phyloP scores from a whole-genome alignment of 73 alveolate genomes.

The Durusdinium trenchii region DNA sequence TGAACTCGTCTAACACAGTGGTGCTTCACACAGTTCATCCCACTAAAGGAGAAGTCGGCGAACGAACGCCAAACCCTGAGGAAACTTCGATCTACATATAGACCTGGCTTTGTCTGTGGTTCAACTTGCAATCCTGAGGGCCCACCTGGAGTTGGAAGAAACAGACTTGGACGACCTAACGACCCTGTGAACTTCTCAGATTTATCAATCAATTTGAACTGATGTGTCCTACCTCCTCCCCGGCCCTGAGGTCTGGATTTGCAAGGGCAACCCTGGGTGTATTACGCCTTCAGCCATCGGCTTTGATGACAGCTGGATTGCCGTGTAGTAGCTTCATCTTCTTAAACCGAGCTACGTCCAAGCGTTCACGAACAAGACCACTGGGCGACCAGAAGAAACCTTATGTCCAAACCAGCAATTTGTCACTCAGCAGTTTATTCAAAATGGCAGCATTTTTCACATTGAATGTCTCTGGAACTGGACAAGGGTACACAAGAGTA shows the following conservation, averaged over 20 bases:
- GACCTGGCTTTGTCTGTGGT: no score
- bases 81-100: background rate
- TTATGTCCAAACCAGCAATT: background rate
- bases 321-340: background rate
- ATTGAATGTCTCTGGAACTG: no score
- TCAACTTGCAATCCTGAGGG: no score
- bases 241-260: background rate
- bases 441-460: no score
- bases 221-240: no score
- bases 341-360: background rate
- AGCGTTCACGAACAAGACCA: background rate
- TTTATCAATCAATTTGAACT: no score
- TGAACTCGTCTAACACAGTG: no score
- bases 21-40: no score
- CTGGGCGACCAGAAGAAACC: background rate
- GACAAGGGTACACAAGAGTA: background rate
- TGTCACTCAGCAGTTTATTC: background rate
- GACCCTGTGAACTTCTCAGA: background rate
- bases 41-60: background rate
- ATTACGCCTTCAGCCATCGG: background rate
- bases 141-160: background rate
- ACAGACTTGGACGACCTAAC: background rate
- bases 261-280: background rate
- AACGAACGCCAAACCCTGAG: background rate
- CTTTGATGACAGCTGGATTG: slow-evolving; percentile 21